Base-by-base conservation (phyloP, 176 grass and related monocot species). In the Pharus latifolius region DNA sequence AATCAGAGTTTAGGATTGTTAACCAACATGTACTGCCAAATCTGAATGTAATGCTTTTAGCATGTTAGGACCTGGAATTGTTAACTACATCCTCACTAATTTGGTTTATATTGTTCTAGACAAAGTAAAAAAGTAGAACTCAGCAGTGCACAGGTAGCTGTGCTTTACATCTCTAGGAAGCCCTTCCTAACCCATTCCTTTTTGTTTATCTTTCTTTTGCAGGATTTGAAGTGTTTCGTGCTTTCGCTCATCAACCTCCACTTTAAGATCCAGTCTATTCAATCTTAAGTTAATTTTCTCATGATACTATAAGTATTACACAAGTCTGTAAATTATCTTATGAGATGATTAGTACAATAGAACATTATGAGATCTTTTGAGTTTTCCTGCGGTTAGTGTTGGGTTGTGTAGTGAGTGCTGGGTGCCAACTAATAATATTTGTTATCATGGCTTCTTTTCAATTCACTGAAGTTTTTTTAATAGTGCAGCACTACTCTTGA, bases 151-250 rank as follows among this genome's bases (percentile, higher is more conserved):
- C 18, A 28, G 26, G 45, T 13, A 6, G n/a, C 59, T 6, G 3
- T 3, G 8, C 18, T 41, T 23, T 29, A 44, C 59, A 17, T 27
- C n/a, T n/a, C n/a, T n/a, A n/a, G 33, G 47, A 9, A 57, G 29
- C n/a, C 15, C 22, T 67, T 45, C 7, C 37, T 83, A 77, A 84
- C 35, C n/a, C n/a, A n/a, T n/a, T n/a, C n/a, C n/a, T n/a, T 9
- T 29, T n/a, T n/a, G 33, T n/a, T 29, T 0, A 59, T 54, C 1
- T 67, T 76, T 82, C 49, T 43, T 73, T 33, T 78, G 79, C 92
- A 91, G 92, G 92, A 96, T 55, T 88, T 96, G 30, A 96, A 91
- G 82, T 96, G 92, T 75, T 96, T 96, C 8, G 82, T 96, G 65
- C 89, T 91, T 70, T 96, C 92, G 56, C 74, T 96, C 6, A 96